These are phyloP conservation scores for Gossypium rotundifolium DNA, from an alignment of 345 rosid species.

Conservation along the genomic window DNA sequence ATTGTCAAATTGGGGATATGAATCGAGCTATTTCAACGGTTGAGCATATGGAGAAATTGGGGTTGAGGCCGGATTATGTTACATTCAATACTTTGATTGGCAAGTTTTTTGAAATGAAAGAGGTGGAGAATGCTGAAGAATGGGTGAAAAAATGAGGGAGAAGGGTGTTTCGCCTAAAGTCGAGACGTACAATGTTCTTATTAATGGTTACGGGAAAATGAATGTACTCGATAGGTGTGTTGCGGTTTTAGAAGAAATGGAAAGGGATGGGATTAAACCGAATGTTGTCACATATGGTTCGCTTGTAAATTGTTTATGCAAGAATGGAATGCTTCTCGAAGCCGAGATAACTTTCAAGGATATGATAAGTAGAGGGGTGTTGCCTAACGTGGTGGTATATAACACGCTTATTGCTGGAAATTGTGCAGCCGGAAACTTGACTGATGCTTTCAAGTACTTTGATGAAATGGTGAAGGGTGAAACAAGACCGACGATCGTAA, in stretches of 20 bases:
- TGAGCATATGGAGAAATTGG: slow-evolving; percentile 48
- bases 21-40: slow-evolving; percentile 39
- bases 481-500: slow-evolving; percentile 49
- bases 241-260: slow-evolving; percentile 75
- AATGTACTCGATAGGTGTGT: slow-evolving; percentile 57
- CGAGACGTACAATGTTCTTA: slow-evolving; percentile 56
- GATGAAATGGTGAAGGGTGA: slow-evolving; percentile 55
- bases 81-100: slow-evolving; percentile 57
- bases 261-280: slow-evolving; percentile 43
- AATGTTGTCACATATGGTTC: slow-evolving; percentile 70
- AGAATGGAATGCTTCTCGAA: slow-evolving; percentile 64
- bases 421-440: slow-evolving; percentile 45
- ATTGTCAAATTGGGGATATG: slow-evolving; percentile 52
- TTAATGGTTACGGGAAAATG: slow-evolving; percentile 65
- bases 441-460: slow-evolving; percentile 53
- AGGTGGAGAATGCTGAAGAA: slow-evolving; percentile 55
- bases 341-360: slow-evolving; percentile 60
- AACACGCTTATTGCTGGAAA: slow-evolving; percentile 67
- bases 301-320: slow-evolving; percentile 66
- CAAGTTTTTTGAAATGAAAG: slow-evolving; percentile 48
- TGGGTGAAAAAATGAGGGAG: slow-evolving; percentile 58
- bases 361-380: slow-evolving; percentile 53
- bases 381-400: slow-evolving; percentile 55
- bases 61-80: slow-evolving; percentile 49
- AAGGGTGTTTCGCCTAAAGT: slow-evolving; percentile 53